Conservation (phyloP, 768 basidiomycete genomes). For the Mycena floridula region DNA sequence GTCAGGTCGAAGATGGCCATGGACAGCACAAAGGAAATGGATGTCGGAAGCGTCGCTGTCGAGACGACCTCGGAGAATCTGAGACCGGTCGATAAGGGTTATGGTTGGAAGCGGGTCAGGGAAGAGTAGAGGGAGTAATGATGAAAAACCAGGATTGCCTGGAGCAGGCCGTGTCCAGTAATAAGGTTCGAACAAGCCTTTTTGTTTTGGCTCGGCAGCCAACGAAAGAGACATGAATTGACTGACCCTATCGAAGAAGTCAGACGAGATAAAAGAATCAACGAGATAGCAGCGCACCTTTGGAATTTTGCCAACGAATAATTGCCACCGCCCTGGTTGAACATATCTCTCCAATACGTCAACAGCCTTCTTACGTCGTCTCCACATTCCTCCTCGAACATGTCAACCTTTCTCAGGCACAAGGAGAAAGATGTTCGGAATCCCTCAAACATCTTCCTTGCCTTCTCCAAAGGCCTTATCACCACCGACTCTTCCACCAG, state of each 20-base stretch:
- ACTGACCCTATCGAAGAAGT: constrained; percentile 42
- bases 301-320: constrained; percentile 43
- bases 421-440: constrained; percentile 44
- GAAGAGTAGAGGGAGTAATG: constrained; percentile 65
- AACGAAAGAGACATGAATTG: constrained; percentile 77
- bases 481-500: constrained; percentile 25
- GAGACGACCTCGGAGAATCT: constrained; percentile 61
- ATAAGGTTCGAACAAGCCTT: constrained; percentile 69
- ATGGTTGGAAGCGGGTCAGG: constrained; percentile 67
- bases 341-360: constrained; percentile 51
- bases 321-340: constrained; percentile 30
- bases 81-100: constrained; percentile 62
- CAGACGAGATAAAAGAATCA: constrained; percentile 37
- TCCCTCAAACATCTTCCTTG: constrained; percentile 43
- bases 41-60: constrained; percentile 55
- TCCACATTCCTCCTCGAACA: too few relatives aligned
- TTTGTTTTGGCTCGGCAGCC: constrained; percentile 68
- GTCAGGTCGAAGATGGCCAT: constrained; percentile 38
- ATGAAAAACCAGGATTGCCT: constrained; percentile 31
- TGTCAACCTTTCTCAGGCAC: constrained; percentile 45
- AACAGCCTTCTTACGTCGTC: constrained; percentile 47
- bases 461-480: constrained; percentile 25
- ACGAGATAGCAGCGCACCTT: too few relatives aligned
- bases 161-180: constrained; percentile 54
- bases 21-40: constrained; percentile 50